A percentile compares a stretch with the other conserved stretches of the same genome.
Evolutionary conservation across 768 basidiomycete species (phyloP).

Genomic region (Mrakia hoshinonis): DNA sequence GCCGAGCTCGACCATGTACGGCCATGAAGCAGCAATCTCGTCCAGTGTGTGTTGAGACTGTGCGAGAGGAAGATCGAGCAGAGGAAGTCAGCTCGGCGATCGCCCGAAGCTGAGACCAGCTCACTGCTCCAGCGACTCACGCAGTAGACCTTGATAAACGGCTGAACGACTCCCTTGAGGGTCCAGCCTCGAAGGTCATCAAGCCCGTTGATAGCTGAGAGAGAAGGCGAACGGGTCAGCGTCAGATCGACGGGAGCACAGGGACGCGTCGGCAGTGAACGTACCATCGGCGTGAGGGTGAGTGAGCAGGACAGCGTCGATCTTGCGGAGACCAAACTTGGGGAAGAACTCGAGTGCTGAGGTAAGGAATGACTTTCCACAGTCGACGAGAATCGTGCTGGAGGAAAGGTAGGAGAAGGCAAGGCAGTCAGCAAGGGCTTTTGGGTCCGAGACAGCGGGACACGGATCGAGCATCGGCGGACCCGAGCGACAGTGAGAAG

Average conservation of each 20-base stretch:
- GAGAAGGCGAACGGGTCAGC: neutral
- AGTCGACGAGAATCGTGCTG: conserved; percentile 29
- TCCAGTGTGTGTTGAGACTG: conserved; percentile 47
- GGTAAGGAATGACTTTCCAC: conserved; percentile 36
- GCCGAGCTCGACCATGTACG: conserved; percentile 57
- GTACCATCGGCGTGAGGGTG: conserved; percentile 77
- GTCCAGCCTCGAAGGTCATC: conserved; percentile 71
- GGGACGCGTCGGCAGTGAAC: conserved; percentile 11
- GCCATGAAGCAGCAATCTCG: conserved; percentile 64
- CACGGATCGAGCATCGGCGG: neutral
- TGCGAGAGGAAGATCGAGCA: neutral
- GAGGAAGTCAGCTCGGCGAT: neutral
- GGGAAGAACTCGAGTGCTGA: conserved; percentile 51
- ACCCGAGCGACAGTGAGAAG: neutral
- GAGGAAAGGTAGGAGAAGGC: neutral
- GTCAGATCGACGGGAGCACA: neutral
- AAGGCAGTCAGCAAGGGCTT: neutral
- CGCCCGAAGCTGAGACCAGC: neutral
- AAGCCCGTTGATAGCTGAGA: conserved; percentile 68
- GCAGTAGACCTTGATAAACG: conserved; percentile 22
- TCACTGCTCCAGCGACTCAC: neutral
- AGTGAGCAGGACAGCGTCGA: conserved; percentile 70
- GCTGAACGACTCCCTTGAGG: conserved; percentile 32
- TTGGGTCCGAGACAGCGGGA: neutral
- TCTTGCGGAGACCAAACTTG: conserved; percentile 60